phyloP scores from a whole-genome alignment of 306 rosid species.

The Quercus aquifolioides region DNA sequence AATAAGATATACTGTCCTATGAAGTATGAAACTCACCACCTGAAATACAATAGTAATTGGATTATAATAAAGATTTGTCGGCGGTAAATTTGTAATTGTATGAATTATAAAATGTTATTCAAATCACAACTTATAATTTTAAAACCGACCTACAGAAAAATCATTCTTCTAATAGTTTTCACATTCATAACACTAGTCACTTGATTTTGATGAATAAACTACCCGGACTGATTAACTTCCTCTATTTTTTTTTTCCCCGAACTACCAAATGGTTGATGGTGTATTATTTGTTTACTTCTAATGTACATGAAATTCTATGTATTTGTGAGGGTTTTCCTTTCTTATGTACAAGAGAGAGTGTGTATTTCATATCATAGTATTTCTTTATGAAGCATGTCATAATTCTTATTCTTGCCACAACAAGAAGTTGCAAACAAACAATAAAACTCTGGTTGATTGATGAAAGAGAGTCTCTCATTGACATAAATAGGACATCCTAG shows the following conservation, averaged over 20 bases:
- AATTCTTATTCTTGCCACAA: too few species aligned
- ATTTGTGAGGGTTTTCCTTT: background rate
- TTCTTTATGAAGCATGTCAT: background rate
- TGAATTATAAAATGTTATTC: too few species aligned
- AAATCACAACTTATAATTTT: too few species aligned
- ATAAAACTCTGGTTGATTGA: background rate
- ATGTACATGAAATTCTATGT: background rate
- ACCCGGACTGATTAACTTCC: background rate
- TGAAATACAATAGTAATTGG: too few species aligned
- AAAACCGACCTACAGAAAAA: background rate
- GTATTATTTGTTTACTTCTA: background rate
- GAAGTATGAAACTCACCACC: too few species aligned
- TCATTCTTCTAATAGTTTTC: slow-evolving; percentile 16
- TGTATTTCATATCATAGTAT: too few species aligned
- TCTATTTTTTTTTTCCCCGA: background rate
- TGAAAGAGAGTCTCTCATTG: background rate
- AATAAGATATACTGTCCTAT: too few species aligned
- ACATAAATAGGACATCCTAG: too few species aligned
- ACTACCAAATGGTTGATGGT: background rate
- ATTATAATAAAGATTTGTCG: too few species aligned
- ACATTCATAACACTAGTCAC: background rate
- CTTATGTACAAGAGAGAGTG: background rate
- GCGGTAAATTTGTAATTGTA: too few species aligned
- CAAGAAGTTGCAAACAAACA: background rate
- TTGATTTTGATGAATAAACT: slow-evolving; percentile 1